Conservation (phyloP, 2,329 filamentous ascomycete species). For the Colletotrichum plurivorum region DNA sequence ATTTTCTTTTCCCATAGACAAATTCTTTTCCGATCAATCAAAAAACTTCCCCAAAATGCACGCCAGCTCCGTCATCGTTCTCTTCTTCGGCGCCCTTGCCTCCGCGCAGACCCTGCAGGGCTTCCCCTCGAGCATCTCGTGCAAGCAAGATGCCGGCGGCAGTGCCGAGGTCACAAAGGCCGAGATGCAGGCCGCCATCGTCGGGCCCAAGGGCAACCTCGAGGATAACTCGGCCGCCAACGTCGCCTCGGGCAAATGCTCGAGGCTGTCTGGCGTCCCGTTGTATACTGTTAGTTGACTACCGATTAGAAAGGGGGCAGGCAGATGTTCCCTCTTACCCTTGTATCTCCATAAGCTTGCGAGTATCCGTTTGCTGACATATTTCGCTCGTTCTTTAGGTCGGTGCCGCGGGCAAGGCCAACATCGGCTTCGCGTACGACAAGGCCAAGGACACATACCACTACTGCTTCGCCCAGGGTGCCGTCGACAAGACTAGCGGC, state of each 20-base stretch:
- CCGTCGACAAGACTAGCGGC: slow-evolving; percentile 1
- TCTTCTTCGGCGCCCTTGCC: slow-evolving; percentile 11
- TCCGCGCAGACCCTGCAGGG: slow-evolving; percentile 11
- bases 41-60: background rate
- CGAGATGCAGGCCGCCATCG: slow-evolving; percentile 15
- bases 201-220: slow-evolving; percentile 12
- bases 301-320: background rate
- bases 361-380: background rate
- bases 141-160: slow-evolving; percentile 8
- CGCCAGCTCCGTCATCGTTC: slow-evolving; percentile 3
- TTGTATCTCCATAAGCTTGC: background rate
- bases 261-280: slow-evolving; percentile 11
- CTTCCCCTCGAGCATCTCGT: slow-evolving; percentile 14
- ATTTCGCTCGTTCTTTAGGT: background rate
- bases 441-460: slow-evolving; percentile 22
- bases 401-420: background rate
- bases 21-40: background rate
- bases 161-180: slow-evolving; percentile 5
- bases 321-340: background rate
- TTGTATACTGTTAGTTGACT: slow-evolving; percentile 8
- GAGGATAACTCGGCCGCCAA: slow-evolving; percentile 20
- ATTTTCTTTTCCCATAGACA: background rate
- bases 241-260: slow-evolving; percentile 16
- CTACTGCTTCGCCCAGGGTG: slow-evolving; percentile 18
- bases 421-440: slow-evolving; percentile 18